Evolutionary conservation across 441 rosid species (phyloP).

Genomic region (Raphanus hybrid): DNA sequence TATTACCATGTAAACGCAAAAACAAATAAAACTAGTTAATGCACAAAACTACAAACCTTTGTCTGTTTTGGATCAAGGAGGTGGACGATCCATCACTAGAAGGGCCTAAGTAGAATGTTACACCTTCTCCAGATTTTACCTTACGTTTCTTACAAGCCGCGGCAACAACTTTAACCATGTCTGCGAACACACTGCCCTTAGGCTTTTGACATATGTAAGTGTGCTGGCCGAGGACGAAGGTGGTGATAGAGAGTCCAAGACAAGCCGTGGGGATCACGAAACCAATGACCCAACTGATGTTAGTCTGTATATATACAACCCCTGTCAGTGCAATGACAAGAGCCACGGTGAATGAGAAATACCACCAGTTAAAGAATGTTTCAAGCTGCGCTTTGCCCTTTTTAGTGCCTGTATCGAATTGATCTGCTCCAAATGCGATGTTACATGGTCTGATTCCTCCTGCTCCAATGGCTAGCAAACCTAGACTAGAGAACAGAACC

Average conservation of each 20-base stretch:
- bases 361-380: constrained; percentile 64
- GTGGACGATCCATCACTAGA: constrained; percentile 22
- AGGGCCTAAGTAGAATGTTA: constrained; percentile 42
- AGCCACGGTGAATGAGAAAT: constrained; percentile 58
- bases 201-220: constrained; percentile 45
- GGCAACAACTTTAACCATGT: constrained; percentile 45
- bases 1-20: neutral
- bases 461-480: constrained; percentile 51
- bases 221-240: constrained; percentile 48
- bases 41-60: constrained; percentile 24
- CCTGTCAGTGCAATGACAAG: constrained; percentile 49
- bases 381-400: constrained; percentile 48
- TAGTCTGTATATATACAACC: constrained; percentile 56
- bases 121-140: constrained; percentile 7
- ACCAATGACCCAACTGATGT: constrained; percentile 57
- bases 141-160: constrained; percentile 46
- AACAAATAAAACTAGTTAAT: neutral
- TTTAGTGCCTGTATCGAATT: constrained; percentile 48
- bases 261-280: constrained; percentile 54
- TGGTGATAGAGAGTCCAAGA: constrained; percentile 42
- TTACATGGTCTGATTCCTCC: constrained; percentile 59
- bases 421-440: constrained; percentile 62
- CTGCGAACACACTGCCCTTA: constrained; percentile 50
- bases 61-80: constrained; percentile 30
- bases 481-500: constrained; percentile 43